Evolutionary conservation across 805 yeast species (phyloP).

Genomic region (Metschnikowia anglica): DNA sequence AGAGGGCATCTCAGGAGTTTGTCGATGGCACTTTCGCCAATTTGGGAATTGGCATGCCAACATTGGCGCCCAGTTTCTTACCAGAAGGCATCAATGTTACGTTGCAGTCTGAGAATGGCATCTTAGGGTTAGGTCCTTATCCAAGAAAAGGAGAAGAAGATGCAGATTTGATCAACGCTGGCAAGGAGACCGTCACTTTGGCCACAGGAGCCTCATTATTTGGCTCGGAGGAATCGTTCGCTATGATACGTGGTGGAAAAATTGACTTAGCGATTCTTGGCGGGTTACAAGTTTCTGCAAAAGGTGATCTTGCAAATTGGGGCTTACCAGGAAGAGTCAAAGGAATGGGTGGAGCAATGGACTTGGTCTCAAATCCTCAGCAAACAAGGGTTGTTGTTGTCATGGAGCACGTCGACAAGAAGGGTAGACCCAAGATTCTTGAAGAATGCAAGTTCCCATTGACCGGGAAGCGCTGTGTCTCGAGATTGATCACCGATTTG

Average conservation of each 20-base stretch:
- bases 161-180: slow-evolving; percentile 50
- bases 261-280: slow-evolving; percentile 47
- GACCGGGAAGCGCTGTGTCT: slow-evolving; percentile 47
- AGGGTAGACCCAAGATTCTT: slow-evolving; percentile 48
- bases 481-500: slow-evolving; percentile 46
- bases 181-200: slow-evolving; percentile 51
- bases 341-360: slow-evolving; percentile 60
- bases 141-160: slow-evolving; percentile 43
- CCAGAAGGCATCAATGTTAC: slow-evolving; percentile 36
- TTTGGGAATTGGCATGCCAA: slow-evolving; percentile 53
- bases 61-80: slow-evolving; percentile 44
- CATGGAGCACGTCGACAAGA: slow-evolving; percentile 49
- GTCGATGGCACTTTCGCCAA: slow-evolving; percentile 44
- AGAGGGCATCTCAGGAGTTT: slow-evolving; percentile 48
- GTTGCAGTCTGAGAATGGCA: slow-evolving; percentile 50
- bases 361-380: slow-evolving; percentile 47
- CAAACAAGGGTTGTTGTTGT: slow-evolving; percentile 46
- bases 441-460: slow-evolving; percentile 45
- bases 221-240: slow-evolving; percentile 51
- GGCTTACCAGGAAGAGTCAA: slow-evolving; percentile 50
- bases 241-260: slow-evolving; percentile 49
- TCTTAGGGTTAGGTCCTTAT: slow-evolving; percentile 51
- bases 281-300: slow-evolving; percentile 48
- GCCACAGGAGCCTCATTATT: slow-evolving; percentile 47
- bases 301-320: slow-evolving; percentile 54